Evolutionary conservation across 1,139 yeast species (phyloP).

Genomic region (Magnusiomyces tetraspermus): DNA sequence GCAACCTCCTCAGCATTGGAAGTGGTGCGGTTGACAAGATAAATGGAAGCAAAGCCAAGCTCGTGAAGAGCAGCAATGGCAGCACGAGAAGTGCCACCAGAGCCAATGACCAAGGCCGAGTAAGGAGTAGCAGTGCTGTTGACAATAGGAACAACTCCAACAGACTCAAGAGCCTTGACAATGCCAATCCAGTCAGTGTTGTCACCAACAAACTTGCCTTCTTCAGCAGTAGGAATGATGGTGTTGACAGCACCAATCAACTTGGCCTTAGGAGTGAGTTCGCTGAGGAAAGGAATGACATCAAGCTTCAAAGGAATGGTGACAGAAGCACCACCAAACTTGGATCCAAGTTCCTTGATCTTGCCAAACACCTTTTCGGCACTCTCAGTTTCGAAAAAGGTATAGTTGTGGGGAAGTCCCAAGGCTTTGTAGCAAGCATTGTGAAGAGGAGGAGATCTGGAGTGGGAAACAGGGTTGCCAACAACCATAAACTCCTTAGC

Average conservation of each 20-base stretch:
- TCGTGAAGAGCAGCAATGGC: slow-evolving; percentile 78
- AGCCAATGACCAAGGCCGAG: slow-evolving; percentile 64
- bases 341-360: slow-evolving; percentile 39
- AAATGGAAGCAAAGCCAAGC: slow-evolving; percentile 70
- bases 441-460: slow-evolving; percentile 82
- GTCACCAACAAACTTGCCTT: slow-evolving; percentile 61
- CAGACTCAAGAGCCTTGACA: slow-evolving; percentile 50
- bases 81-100: slow-evolving; percentile 96
- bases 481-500: slow-evolving; percentile 61
- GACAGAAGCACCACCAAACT: slow-evolving; percentile 83
- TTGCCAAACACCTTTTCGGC: slow-evolving; percentile 44
- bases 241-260: slow-evolving; percentile 92
- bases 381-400: slow-evolving; percentile 55
- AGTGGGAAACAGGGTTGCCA: slow-evolving; percentile 77
- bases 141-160: slow-evolving; percentile 37
- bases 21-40: slow-evolving; percentile 71
- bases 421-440: slow-evolving; percentile 61
- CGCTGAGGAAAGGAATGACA: slow-evolving; percentile 55
- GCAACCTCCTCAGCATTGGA: slow-evolving; percentile 54
- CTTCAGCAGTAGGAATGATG: slow-evolving; percentile 44
- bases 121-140: slow-evolving; percentile 12
- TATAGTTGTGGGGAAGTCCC: slow-evolving; percentile 71
- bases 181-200: slow-evolving; percentile 97
- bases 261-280: slow-evolving; percentile 56
- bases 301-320: slow-evolving; percentile 86